A percentile compares a stretch with the other conserved stretches of the same genome.
Conservation (phyloP, 2,329 filamentous ascomycete genomes). For the Thelonectria olida region DNA sequence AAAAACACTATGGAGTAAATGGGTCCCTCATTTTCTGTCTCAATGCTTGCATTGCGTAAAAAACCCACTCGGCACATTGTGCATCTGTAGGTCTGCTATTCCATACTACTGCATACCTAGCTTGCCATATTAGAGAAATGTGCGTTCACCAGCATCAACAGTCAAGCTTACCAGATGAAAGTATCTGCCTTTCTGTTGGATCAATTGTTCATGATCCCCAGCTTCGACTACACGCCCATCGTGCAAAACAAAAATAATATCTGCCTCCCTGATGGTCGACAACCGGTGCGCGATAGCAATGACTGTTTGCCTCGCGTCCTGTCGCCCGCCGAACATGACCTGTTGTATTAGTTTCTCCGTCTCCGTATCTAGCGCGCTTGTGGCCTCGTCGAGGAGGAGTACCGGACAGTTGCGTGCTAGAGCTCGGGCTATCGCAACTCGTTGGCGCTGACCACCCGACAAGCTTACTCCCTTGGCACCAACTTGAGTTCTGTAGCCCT, state of each 20-base stretch:
- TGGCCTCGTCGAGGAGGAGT: not conserved
- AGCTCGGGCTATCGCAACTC: not conserved
- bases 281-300: not conserved
- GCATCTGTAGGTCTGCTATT: too few relatives aligned
- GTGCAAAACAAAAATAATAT: not conserved
- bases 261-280: not conserved
- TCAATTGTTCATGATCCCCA: not conserved
- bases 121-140: too few relatives aligned
- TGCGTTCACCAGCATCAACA: too few relatives aligned
- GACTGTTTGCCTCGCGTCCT: not conserved
- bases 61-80: too few relatives aligned
- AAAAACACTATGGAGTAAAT: too few relatives aligned
- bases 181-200: not conserved
- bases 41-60: too few relatives aligned
- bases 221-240: not conserved
- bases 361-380: not conserved
- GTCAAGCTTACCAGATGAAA: not conserved
- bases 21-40: too few relatives aligned
- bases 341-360: not conserved
- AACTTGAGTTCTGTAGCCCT: not conserved
- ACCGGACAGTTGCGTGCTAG: not conserved
- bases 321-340: not conserved
- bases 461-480: not conserved
- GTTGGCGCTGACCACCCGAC: not conserved
- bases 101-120: too few relatives aligned